phyloP scores from a whole-genome alignment of 2,329 filamentous ascomycete species.

The Diaporthe caulivora region DNA sequence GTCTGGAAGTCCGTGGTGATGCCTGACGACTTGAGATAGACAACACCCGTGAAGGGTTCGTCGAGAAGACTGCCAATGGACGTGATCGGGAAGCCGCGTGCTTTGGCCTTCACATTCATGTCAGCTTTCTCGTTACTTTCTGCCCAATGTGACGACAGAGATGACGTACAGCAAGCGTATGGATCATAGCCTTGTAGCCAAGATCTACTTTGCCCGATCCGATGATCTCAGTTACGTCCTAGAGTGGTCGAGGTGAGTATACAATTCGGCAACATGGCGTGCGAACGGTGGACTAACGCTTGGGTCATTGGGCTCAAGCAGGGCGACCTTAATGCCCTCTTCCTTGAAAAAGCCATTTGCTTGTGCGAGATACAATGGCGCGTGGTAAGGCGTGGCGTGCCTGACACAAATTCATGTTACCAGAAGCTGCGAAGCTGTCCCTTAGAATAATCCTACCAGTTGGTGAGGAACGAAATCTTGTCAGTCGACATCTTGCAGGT shows the following conservation, averaged over 20 bases:
- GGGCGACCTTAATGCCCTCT: constrained; percentile 81
- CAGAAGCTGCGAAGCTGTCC: background rate
- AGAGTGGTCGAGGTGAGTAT: background rate
- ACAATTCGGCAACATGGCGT: background rate
- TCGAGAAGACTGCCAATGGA: constrained; percentile 82
- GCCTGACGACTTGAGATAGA: constrained; percentile 80
- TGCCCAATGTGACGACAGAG: constrained; percentile 7
- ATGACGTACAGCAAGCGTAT: constrained; percentile 75
- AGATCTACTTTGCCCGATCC: constrained; percentile 81
- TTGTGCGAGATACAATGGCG: constrained; percentile 82
- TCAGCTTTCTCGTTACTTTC: background rate
- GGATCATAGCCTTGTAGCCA: constrained; percentile 88
- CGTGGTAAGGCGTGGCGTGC: constrained; percentile 86
- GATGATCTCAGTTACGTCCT: constrained; percentile 87
- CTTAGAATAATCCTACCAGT: constrained; percentile 70
- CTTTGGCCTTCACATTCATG: constrained; percentile 67
- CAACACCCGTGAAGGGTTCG: constrained; percentile 83
- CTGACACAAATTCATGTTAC: constrained; percentile 55
- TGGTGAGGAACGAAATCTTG: constrained; percentile 87
- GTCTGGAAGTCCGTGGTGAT: constrained; percentile 82
- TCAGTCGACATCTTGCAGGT: constrained; percentile 77
- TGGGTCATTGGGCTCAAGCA: constrained; percentile 83
- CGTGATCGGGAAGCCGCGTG: constrained; percentile 78
- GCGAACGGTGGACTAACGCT: constrained; percentile 60
- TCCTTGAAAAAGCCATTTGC: constrained; percentile 81